Percentiles rank a stretch among this genome's conserved stretches.
phyloP scores from a whole-genome alignment of 257 asterid species.

The Rehmannia glutinosa region DNA sequence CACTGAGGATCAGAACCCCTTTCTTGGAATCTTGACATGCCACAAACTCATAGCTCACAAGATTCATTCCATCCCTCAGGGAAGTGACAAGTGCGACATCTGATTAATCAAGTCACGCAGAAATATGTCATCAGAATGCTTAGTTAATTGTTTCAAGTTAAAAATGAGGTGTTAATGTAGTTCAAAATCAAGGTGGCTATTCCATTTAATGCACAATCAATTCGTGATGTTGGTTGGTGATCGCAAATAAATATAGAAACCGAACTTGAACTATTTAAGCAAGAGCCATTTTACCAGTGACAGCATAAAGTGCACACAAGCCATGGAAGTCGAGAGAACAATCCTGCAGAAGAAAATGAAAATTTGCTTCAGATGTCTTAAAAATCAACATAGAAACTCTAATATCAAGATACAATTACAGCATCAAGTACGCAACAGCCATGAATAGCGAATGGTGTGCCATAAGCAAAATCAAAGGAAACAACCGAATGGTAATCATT shows the following conservation, averaged over 20 bases:
- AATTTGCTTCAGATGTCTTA: slow-evolving; percentile 9
- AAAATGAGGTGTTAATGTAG: not conserved
- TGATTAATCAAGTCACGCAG: slow-evolving; percentile 25
- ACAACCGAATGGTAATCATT: not conserved
- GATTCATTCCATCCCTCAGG: slow-evolving; percentile 91
- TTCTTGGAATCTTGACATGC: slow-evolving; percentile 80
- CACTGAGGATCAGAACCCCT: slow-evolving; percentile 91
- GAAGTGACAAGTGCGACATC: slow-evolving; percentile 86
- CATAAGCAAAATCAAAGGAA: not conserved
- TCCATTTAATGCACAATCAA: not conserved
- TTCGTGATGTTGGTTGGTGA: not conserved
- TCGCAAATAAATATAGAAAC: slow-evolving; percentile 1
- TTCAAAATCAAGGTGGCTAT: not conserved
- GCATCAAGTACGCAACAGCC: no score
- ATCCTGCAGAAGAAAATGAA: slow-evolving; percentile 50
- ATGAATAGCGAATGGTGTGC: not conserved
- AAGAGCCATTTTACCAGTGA: slow-evolving; percentile 52
- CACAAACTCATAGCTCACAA: slow-evolving; percentile 89
- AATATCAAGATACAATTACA: no score
- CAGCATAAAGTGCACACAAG: slow-evolving; percentile 79
- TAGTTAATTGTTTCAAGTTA: slow-evolving; percentile 2
- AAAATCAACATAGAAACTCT: slow-evolving; percentile 7
- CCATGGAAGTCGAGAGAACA: slow-evolving; percentile 74
- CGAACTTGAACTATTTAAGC: slow-evolving; percentile 2
- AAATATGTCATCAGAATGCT: slow-evolving; percentile 5